Evolutionary conservation across 257 asterid genomes (phyloP).

Genomic region (Rubia yunnanensis): DNA sequence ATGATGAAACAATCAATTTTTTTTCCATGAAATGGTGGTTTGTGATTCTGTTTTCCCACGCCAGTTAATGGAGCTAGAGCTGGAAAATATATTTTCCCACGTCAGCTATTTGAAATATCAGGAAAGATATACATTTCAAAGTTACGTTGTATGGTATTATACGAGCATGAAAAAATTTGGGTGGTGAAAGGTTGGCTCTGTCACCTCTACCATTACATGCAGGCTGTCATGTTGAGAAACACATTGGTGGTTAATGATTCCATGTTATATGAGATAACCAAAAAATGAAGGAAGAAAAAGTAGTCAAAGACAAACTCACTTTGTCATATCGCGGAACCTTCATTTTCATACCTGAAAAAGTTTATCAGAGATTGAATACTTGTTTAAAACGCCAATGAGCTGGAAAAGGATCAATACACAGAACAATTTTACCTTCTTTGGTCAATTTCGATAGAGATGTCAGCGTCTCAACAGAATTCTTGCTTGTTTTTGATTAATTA

Average conservation of each 20-base stretch:
- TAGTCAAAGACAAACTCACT: constrained; percentile 32
- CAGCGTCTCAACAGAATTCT: too few relatives aligned
- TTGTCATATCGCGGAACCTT: constrained; percentile 90
- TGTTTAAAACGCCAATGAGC: neutral
- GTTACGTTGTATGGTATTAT: neutral
- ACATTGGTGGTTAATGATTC: constrained; percentile 16
- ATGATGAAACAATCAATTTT: too few relatives aligned
- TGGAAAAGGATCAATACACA: constrained; percentile 6
- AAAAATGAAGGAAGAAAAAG: neutral
- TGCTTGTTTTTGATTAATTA: too few relatives aligned
- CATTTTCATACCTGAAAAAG: constrained; percentile 61
- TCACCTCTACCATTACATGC: constrained; percentile 89
- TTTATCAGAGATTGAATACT: neutral
- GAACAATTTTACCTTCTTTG: constrained; percentile 50
- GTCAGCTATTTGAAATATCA: too few relatives aligned
- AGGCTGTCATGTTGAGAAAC: constrained; percentile 47
- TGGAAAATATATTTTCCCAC: too few relatives aligned
- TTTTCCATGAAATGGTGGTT: too few relatives aligned
- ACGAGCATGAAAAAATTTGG: neutral
- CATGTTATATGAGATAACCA: constrained; percentile 15
- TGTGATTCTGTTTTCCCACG: too few relatives aligned
- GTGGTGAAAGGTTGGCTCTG: constrained; percentile 67
- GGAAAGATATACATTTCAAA: neutral
- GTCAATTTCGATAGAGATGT: constrained; percentile 56
- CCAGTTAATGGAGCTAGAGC: too few relatives aligned